Conservation (phyloP, 1,284 basidiomycete genomes). For the Microbotryum lychnidis-dioicae region DNA sequence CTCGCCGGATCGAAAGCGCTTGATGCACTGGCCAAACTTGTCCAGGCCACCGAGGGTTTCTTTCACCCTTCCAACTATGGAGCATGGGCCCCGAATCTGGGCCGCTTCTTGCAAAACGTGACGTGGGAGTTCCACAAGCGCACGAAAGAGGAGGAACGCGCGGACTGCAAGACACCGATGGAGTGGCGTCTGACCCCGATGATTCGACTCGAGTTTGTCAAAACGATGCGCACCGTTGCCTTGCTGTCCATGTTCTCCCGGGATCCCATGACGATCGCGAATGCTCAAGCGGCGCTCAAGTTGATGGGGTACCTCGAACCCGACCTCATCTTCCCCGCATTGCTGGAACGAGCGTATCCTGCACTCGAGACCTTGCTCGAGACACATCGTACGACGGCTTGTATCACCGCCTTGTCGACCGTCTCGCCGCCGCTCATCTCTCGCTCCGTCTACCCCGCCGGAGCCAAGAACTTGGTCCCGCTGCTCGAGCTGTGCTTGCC, state of each 20-base stretch:
- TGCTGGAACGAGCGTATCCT: constrained; percentile 83
- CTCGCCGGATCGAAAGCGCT: constrained; percentile 82
- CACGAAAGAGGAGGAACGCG: constrained; percentile 71
- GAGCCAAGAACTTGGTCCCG: constrained; percentile 80
- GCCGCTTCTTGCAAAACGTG: constrained; percentile 68
- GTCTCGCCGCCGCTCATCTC: constrained; percentile 71
- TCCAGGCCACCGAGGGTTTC: constrained; percentile 87
- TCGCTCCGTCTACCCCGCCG: constrained; percentile 65
- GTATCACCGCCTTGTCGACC: constrained; percentile 76
- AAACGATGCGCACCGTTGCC: constrained; percentile 73
- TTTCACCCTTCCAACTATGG: constrained; percentile 59
- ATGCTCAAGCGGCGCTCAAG: constrained; percentile 55
- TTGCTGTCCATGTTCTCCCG: constrained; percentile 95
- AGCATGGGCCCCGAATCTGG: constrained; percentile 50
- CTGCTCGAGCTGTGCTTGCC: constrained; percentile 84
- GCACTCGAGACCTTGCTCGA: constrained; percentile 91
- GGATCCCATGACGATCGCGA: constrained; percentile 45
- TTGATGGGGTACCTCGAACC: constrained; percentile 75
- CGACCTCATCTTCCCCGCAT: constrained; percentile 77
- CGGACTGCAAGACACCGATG: constrained; percentile 71
- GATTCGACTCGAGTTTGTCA: constrained; percentile 77
- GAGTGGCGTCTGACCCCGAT: constrained; percentile 64
- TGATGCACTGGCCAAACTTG: constrained; percentile 76
- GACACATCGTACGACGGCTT: constrained; percentile 85
- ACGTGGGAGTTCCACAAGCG: constrained; percentile 76